Evolutionary conservation across 1,139 yeast genomes (phyloP), one percentile per base, ranked within the genome.

Genomic region (Magnusiomyces ingens): DNA sequence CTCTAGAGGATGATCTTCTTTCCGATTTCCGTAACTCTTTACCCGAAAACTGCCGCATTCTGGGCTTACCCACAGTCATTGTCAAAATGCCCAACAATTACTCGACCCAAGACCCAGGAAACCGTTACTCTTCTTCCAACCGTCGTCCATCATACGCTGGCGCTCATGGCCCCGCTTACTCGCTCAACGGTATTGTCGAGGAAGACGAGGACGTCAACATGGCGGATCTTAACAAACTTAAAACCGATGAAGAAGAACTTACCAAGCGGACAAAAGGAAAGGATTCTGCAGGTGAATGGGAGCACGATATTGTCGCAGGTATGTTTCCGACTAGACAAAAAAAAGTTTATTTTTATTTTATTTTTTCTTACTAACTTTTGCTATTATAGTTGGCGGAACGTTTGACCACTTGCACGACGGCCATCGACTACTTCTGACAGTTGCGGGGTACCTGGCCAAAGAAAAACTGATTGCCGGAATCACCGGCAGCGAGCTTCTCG

Each of bases 401-500:
- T 94, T 94, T 71, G 99, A 94, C 66, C 98, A 94, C 69, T 66
- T 94, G 41, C 99, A 94, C 63, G 96, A 86, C 64, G 99, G 99
- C 0, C 99, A 94, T 69, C 89, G 87, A 67, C 83, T 93, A 35
- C 72, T 94, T 19, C 73, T 94, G 8, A 84, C 95, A 0, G 74
- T 88, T 60, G 77, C 95, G 0, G 80, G 83, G 0, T 90, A 82
- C 63, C 60, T 88, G 13, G 75, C 94, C 0, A 63, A 70, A 4
- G 62, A 67, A 2, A 71, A 69, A 22, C 71, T 93, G 12, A 85
- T 93, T 52, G 75, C 93, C 8, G 99, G 99, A 0, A 75, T 94
- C 4, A 89, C 98, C 0, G 96, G 91, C 11, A 79, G 82, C n/a
- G 81, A 80, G 54, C 70, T 94, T 42, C 73, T 94, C 49, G 74